phyloP scores from a whole-genome alignment of 1,139 yeast genomes.

The Yamadazyma mexicana region DNA sequence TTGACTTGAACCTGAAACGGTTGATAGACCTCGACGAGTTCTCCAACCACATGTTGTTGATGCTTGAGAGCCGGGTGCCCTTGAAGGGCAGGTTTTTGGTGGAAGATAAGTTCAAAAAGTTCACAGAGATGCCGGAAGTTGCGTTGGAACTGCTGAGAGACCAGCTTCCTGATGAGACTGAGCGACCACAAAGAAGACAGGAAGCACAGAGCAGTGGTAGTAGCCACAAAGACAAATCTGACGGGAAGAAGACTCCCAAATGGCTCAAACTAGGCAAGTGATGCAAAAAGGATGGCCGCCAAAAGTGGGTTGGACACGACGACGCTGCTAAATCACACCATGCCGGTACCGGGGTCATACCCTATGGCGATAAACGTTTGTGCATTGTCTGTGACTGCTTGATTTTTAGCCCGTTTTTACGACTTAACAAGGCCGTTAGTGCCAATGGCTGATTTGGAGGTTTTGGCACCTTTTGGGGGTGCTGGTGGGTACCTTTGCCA shows the following conservation, averaged over 20 bases:
- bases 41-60: slow-evolving; percentile 30
- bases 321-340: too few relatives aligned
- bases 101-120: slow-evolving; percentile 17
- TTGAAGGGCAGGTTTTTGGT: slow-evolving; percentile 21
- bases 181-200: too few relatives aligned
- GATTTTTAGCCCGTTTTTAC: too few relatives aligned
- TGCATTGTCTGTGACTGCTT: slow-evolving; percentile 1
- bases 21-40: slow-evolving; percentile 38
- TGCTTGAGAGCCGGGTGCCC: slow-evolving; percentile 26
- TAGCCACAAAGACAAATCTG: too few relatives aligned
- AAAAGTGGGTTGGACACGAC: too few relatives aligned
- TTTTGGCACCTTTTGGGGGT: too few relatives aligned
- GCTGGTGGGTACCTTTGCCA: too few relatives aligned
- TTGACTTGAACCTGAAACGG: slow-evolving; percentile 29
- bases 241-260: slow-evolving; percentile 21
- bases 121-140: slow-evolving; percentile 42
- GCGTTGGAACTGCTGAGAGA: slow-evolving; percentile 35
- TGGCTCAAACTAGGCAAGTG: slow-evolving; percentile 18
- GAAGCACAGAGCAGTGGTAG: too few relatives aligned
- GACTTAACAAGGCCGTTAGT: too few relatives aligned
- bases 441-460: too few relatives aligned
- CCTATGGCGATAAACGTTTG: too few relatives aligned
- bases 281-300: too few relatives aligned
- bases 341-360: not conserved
- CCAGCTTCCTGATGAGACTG: slow-evolving; percentile 22